Evolutionary conservation across 129 eudicot species (phyloP).

Genomic region (Pseudognaphalium luteoalbum): DNA sequence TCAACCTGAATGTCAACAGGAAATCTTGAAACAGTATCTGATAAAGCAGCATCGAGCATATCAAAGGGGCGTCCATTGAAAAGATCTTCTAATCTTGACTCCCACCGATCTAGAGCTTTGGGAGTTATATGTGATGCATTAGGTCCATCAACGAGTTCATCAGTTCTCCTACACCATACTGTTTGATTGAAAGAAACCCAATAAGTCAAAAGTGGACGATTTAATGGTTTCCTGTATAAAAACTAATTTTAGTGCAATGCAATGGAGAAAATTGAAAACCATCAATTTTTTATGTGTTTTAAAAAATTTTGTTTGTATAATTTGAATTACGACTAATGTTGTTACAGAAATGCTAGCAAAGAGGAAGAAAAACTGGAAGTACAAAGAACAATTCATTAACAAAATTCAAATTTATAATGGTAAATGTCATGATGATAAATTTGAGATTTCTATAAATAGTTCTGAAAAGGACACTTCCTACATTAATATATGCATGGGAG

Average conservation of each 20-base stretch:
- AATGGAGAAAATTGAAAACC: background rate
- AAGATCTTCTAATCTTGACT: constrained; percentile 82
- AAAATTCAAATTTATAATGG: background rate
- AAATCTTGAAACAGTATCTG: constrained; percentile 87
- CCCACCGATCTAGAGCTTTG: constrained; percentile 93
- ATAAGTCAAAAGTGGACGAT: constrained; percentile 20
- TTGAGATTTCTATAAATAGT: constrained; percentile 2
- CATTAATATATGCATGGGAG: constrained; percentile 4
- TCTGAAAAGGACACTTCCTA: constrained; percentile 10
- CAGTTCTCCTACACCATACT: constrained; percentile 99
- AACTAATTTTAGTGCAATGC: background rate
- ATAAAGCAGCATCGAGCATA: constrained; percentile 98
- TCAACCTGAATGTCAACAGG: constrained; percentile 98
- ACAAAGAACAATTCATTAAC: background rate
- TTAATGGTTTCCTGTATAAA: background rate
- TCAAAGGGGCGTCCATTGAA: constrained; percentile 91
- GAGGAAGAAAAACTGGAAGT: background rate
- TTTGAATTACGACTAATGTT: background rate
- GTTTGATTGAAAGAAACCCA: constrained; percentile 21
- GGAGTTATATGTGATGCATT: constrained; percentile 99
- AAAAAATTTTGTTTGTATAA: too few species aligned
- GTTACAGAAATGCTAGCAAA: background rate
- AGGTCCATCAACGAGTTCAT: constrained; percentile 98
- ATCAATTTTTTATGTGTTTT: background rate
- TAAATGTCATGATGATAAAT: constrained; percentile 16